These are phyloP conservation scores for Clarireedia sp. DNA, from an alignment of 2,329 filamentous ascomycete species.

Conservation along the genomic window DNA sequence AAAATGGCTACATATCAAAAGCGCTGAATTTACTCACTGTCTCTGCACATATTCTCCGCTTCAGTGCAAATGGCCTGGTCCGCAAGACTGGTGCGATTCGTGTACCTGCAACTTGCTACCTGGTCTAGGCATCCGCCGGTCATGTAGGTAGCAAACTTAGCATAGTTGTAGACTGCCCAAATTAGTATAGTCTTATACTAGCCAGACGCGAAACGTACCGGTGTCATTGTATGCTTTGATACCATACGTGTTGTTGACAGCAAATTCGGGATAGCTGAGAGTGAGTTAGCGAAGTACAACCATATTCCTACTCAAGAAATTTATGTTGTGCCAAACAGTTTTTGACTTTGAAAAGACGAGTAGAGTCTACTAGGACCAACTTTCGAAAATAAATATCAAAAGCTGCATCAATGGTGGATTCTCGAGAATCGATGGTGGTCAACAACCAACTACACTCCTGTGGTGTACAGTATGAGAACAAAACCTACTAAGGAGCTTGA, in stretches of 20 bases:
- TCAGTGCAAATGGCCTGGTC: slow-evolving; percentile 39
- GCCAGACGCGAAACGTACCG: neutral
- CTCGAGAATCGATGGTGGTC: no score
- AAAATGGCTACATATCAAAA: no score
- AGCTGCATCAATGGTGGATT: no score
- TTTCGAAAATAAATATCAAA: no score
- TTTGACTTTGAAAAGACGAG: no score
- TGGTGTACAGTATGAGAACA: no score
- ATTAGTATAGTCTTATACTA: neutral
- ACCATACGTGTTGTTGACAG: slow-evolving; percentile 41
- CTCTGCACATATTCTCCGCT: slow-evolving; percentile 46
- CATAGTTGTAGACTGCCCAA: slow-evolving; percentile 42
- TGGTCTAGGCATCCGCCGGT: slow-evolving; percentile 34
- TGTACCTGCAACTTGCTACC: slow-evolving; percentile 38
- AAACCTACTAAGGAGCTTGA: slow-evolving; percentile 35
- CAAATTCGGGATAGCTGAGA: slow-evolving; percentile 26
- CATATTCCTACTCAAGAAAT: no score
- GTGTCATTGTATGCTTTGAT: slow-evolving; percentile 24
- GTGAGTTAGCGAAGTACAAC: no score
- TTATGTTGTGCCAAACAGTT: no score
- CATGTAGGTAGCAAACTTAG: slow-evolving; percentile 41
- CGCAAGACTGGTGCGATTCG: slow-evolving; percentile 35
- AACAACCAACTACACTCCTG: no score
- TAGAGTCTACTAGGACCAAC: no score
- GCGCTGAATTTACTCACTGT: slow-evolving; percentile 30